Conservation (phyloP, 768 basidiomycete species). For the Hericium erinaceus region DNA sequence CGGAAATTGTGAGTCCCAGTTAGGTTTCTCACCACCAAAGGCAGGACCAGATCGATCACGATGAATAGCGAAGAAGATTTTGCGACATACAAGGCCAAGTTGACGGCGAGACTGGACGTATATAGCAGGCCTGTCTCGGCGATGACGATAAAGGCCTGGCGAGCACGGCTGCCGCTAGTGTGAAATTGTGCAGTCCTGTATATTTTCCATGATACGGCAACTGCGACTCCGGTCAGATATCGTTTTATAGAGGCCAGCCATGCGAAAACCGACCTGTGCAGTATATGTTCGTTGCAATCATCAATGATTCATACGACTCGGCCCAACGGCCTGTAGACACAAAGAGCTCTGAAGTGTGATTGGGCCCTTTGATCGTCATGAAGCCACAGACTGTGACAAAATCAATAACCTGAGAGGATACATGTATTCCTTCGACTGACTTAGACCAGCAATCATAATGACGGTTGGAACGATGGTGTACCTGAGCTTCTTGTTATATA, state of each 20-base stretch:
- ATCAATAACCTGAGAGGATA: not conserved
- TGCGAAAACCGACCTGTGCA: not conserved
- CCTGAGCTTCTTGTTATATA: not conserved
- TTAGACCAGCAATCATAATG: not conserved
- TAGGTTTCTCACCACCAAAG: not conserved
- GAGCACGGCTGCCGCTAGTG: not conserved
- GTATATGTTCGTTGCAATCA: not conserved
- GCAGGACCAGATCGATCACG: not conserved
- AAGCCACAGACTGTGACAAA: not conserved
- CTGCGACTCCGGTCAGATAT: not conserved
- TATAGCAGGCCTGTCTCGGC: not conserved
- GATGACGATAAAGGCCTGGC: not conserved
- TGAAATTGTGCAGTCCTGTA: not conserved
- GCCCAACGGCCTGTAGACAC: not conserved
- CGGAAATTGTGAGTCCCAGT: not conserved
- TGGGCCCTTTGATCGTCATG: not conserved
- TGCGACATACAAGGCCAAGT: not conserved
- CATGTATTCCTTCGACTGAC: not conserved
- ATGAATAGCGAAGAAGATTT: not conserved
- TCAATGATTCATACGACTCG: not conserved
- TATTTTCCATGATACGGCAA: not conserved
- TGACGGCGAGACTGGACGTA: not conserved
- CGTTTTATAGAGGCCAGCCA: not conserved
- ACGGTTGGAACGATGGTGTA: not conserved
- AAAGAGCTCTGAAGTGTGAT: not conserved